Evolutionary conservation across 2,329 filamentous ascomycete genomes (phyloP).

Genomic region (Orbilia ellipsospora): DNA sequence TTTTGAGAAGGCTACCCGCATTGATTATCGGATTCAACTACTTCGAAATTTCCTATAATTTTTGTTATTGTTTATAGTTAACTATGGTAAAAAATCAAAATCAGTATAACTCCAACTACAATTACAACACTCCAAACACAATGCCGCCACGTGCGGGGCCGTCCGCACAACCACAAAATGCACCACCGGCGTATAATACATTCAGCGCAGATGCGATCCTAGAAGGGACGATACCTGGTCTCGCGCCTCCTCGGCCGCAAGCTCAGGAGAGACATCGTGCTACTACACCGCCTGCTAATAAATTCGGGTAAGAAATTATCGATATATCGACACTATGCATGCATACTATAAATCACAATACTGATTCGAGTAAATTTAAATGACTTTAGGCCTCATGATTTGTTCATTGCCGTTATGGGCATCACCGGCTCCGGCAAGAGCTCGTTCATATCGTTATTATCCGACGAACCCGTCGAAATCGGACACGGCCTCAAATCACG

Average conservation of each 20-base stretch:
- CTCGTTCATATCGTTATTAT: slow-evolving; percentile 61
- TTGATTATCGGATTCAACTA: too few species aligned
- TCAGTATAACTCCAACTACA: too few species aligned
- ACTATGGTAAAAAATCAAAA: too few species aligned
- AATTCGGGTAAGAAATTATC: too few species aligned
- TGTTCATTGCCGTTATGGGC: slow-evolving; percentile 32
- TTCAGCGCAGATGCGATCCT: not conserved
- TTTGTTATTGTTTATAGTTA: too few species aligned
- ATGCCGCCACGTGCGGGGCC: not conserved
- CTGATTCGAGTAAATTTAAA: too few species aligned
- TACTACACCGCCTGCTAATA: too few species aligned
- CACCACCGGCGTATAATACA: not conserved
- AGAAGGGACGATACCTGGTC: not conserved
- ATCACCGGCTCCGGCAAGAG: slow-evolving; percentile 62
- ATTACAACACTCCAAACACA: slow-evolving; percentile 7
- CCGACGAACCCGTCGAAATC: slow-evolving; percentile 60
- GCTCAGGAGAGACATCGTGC: not conserved
- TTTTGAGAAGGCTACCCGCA: too few species aligned
- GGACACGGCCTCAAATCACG: slow-evolving; percentile 61
- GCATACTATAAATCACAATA: too few species aligned
- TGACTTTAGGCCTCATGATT: not conserved
- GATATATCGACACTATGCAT: too few species aligned
- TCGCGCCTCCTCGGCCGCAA: not conserved
- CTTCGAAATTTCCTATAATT: too few species aligned
- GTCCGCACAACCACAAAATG: not conserved